Evolutionary conservation across 441 rosid species (phyloP), one percentile per base, ranked within the genome.

Genomic region (Populus hybrid): DNA sequence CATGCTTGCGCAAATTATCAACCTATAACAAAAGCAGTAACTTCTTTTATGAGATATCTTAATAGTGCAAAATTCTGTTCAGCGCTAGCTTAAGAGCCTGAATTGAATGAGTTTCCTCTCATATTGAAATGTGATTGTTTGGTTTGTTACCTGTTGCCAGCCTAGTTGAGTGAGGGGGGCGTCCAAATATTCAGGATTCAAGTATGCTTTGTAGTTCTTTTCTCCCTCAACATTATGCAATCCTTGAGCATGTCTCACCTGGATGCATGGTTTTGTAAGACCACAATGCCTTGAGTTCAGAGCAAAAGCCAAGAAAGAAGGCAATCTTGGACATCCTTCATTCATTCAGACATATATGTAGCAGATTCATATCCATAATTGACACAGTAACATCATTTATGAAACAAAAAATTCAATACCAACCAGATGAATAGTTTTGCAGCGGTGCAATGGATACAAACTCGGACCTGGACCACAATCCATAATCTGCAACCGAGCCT

Each of bases 181-280:
- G 83, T 96, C 98, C 79, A 92, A 89, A 89, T 90, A 96, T 65
- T 86, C 89, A 1, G 95, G 98, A 81, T 90, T 88, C 94, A 94
- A 81, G 88, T 88, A 92, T 7, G 93, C 91, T 84, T 91, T 88
- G 88, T 83, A 88, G 90, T 90, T 94, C 92, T 91, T 92, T 59
- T 94, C 99, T 72, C 98, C 99, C 72, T 92, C 97, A 42, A 92
- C 97, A 87, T 96, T 96, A 89, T 94, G 99, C 78, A 88, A 86
- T 75, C 99, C 99, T 78, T 96, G 99, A 12, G 92, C 99, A 87
- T 96, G 99, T 85, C 99, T 94, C 88, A 96, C 99, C 99, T 95
- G 92, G 86, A 83, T 82, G 81, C 79, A 83, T 73, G 53, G 82
- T 83, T 86, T 85, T 67, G 85, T 81, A 87, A 88, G 89, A 90